Evolutionary conservation across 805 yeast species (phyloP), one percentile per base, ranked within the genome.

Genomic region (Lachancea cidri): DNA sequence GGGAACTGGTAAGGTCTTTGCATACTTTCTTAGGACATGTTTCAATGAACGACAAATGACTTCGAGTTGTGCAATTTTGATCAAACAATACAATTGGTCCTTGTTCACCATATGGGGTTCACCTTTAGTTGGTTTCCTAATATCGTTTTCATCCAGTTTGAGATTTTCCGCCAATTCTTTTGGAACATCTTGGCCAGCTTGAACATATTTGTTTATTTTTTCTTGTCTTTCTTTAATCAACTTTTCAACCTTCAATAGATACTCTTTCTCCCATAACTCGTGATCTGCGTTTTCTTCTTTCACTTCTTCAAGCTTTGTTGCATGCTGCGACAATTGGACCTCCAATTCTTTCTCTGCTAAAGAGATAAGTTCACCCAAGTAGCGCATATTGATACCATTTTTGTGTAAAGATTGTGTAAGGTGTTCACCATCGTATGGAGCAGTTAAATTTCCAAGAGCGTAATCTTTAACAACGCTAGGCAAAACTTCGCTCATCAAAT

Each of bases 351-450:
- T 53, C 40, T 68, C 58, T 8, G 64, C 66, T 27, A 64, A 50
- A 30, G 60, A 57, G 41, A 63, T 55, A 35, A 55, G 42, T 43
- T 65, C 56, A 45, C 96, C 96, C 54, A 91, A 71, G 58, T 91
- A 91, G 68, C 98, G 83, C 65, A 89, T 59, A 62, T 87, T 89
- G 60, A 91, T 80, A 71, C 98, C 98, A 41, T 71, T 69, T 47
- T 75, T 76, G 63, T 93, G 98, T 64, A 91, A 64, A 39, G 72
- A 59, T 32, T 71, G 67, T 15, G 85, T 67, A 52, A 93, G 73
- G 54, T 88, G 93, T 3, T 65, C 57, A 49, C 98, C 96, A 58
- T 88, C 95, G 42, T 84, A 68, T 33, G 98, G 96, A 29, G 81
- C 75, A 16, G 66, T 50, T 17, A 67, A 64, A 33, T 78, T 76